A percentile compares a stretch with the other conserved stretches of the same genome.
Conservation (phyloP, 192 early-diverging fungal species). For the Geranomyces michiganensis region DNA sequence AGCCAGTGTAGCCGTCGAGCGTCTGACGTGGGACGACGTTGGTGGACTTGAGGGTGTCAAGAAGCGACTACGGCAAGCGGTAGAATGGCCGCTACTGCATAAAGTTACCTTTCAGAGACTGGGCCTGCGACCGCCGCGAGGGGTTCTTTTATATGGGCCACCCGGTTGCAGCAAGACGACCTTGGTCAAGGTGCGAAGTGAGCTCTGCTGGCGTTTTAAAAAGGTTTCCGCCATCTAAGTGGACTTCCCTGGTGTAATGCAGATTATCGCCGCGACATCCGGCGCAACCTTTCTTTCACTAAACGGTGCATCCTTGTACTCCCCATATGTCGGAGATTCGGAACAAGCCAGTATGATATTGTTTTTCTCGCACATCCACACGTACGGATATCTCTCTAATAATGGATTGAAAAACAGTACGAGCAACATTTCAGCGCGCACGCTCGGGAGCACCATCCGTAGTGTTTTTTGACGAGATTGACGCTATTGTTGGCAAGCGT, state of each 20-base stretch:
- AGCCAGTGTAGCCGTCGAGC: slow-evolving; percentile 50
- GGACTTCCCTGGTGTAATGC: background rate
- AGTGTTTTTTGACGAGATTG: slow-evolving; percentile 96
- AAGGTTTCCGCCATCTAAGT: background rate
- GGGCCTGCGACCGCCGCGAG: slow-evolving; percentile 79
- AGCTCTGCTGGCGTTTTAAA: background rate
- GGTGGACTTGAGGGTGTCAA: slow-evolving; percentile 88
- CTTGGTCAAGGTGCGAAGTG: slow-evolving; percentile 67
- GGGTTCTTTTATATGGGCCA: slow-evolving; percentile 94
- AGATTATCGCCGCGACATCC: slow-evolving; percentile 79
- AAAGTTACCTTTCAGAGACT: slow-evolving; percentile 68
- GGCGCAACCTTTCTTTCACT: slow-evolving; percentile 78
- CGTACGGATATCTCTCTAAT: background rate
- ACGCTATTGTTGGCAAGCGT: slow-evolving; percentile 92
- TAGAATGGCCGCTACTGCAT: slow-evolving; percentile 87
- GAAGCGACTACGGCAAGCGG: slow-evolving; percentile 75
- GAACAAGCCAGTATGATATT: slow-evolving; percentile 73
- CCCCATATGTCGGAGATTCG: slow-evolving; percentile 83
- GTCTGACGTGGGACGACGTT: slow-evolving; percentile 77
- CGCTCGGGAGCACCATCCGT: slow-evolving; percentile 78
- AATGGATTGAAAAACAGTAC: slow-evolving; percentile 47
- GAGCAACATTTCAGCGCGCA: slow-evolving; percentile 80
- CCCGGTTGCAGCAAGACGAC: slow-evolving; percentile 99
- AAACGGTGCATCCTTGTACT: slow-evolving; percentile 79
- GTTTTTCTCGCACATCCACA: no score